Base-by-base conservation (phyloP, 768 basidiomycete genomes). In the Rhizopogon roseolus region DNA sequence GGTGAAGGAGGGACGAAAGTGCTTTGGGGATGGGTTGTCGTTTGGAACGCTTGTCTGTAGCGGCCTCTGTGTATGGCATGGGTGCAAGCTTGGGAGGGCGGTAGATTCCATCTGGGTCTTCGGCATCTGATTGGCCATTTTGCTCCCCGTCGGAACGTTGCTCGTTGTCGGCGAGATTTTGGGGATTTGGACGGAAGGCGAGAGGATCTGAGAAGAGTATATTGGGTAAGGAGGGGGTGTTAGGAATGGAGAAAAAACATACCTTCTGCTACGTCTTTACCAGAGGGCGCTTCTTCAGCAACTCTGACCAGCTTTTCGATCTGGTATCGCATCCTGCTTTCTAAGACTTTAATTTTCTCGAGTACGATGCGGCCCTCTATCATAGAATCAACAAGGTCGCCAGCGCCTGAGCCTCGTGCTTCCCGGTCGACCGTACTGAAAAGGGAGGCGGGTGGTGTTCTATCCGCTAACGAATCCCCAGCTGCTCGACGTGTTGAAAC, bases 271-370 rank as follows among this genome's bases (percentile, higher is more conserved):
- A 75, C 69, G 34, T 73, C 65, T 45, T 69, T 61, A 48, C 74
- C 69, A 22, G 74, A 62, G 0, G 72, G 69, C 16, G 77, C 72
- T 60, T 89, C 85, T 53, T 86, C 82, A 1, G 92, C 87, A 5
- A 90, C 70, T 55, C 82, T 80, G 27, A 95, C 81, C 16, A 99
- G 81, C 66, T 98, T 98, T 60, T 98, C 93, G 62, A 99, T 92
- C 67, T 98, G 97, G 68, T 99, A 98, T 45, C 81, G 83, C 80
- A 99, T 88, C 64, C 90, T 85, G 50, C 77, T 76, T 69, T 98
- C 95, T 22, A 99, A 77, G 0, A 82, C 78, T 55, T 87, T 86
- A 45, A 88, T 78, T 72, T 97, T 98, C 66, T 99, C 97, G 42
- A 98, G 79, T 8, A 92, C 82, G 41, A 94, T 74, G 11, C 93